These are phyloP conservation scores for Pulveroboletus ravenelii DNA, from an alignment of 768 basidiomycete species.

Conservation along the genomic window DNA sequence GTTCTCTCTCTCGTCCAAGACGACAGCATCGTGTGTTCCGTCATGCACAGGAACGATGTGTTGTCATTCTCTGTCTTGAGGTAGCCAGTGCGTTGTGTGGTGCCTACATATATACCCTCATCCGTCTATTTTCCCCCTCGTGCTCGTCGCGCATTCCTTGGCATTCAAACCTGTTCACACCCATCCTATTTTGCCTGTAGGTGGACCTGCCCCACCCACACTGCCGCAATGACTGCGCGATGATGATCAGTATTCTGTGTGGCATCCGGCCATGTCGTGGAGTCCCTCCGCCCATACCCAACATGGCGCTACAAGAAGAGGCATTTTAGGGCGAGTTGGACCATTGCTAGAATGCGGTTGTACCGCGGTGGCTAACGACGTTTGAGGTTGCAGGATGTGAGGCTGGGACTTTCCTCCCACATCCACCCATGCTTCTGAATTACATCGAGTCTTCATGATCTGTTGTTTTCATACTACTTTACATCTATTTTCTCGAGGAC, in stretches of 20 bases:
- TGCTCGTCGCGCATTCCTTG: no score
- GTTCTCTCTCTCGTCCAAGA: no score
- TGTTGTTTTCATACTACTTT: no score
- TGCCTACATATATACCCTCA: neutral
- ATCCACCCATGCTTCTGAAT: neutral
- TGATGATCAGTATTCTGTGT: constrained; percentile 52
- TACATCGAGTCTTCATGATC: no score
- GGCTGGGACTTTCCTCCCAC: neutral
- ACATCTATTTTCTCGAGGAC: no score
- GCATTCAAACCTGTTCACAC: no score
- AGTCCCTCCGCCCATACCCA: constrained; percentile 13
- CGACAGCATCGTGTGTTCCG: no score
- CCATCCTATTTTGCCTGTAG: constrained; percentile 22
- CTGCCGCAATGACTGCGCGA: constrained; percentile 51
- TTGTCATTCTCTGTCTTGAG: constrained; percentile 55
- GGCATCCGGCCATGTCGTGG: constrained; percentile 45
- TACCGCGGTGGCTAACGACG: constrained; percentile 42
- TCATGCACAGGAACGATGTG: no score
- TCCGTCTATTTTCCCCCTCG: neutral
- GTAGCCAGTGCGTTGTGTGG: constrained; percentile 23
- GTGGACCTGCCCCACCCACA: constrained; percentile 50
- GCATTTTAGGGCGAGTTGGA: constrained; percentile 43
- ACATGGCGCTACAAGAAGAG: constrained; percentile 24
- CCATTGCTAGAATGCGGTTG: constrained; percentile 42
- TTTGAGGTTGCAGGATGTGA: constrained; percentile 19